phyloP scores from a whole-genome alignment of 2,329 filamentous ascomycete genomes.

The Beauveria caledonica region DNA sequence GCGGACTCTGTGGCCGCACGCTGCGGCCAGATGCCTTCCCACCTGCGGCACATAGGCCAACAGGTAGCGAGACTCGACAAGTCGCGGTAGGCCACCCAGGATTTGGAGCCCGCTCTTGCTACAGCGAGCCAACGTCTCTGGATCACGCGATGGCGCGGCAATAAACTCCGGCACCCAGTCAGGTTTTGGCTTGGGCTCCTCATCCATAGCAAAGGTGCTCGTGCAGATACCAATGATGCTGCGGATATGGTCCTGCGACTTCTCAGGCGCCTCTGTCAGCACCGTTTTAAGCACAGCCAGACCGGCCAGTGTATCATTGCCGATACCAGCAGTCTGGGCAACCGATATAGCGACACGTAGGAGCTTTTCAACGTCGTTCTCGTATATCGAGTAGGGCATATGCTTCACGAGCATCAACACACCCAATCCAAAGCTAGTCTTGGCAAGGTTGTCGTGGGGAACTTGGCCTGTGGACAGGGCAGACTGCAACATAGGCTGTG shows the following conservation, averaged over 20 bases:
- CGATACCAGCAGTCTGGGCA: conserved; percentile 32
- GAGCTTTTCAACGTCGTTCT: conserved; percentile 39
- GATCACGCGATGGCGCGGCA: conserved; percentile 10
- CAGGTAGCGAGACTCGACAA: conserved; percentile 40
- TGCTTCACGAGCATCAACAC: conserved; percentile 42
- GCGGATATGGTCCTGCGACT: conserved; percentile 39
- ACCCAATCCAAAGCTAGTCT: conserved; percentile 37
- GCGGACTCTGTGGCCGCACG: conserved; percentile 46
- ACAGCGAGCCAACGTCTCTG: conserved; percentile 26
- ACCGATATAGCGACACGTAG: conserved; percentile 41
- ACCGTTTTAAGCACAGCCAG: conserved; percentile 41
- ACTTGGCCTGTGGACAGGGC: conserved; percentile 23
- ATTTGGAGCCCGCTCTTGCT: conserved; percentile 41
- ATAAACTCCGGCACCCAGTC: conserved; percentile 25
- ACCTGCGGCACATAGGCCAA: conserved; percentile 36
- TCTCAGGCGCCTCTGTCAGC: conserved; percentile 36
- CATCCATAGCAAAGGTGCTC: conserved; percentile 27
- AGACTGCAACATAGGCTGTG: conserved; percentile 35
- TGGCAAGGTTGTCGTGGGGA: conserved; percentile 19
- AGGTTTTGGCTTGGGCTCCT: conserved; percentile 19
- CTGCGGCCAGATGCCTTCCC: conserved; percentile 38
- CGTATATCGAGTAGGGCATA: conserved; percentile 42
- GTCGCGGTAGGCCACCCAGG: conserved; percentile 36
- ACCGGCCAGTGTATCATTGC: conserved; percentile 38
- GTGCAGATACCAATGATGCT: conserved; percentile 40